These are phyloP conservation scores for Tephrocybe sp. DNA, from an alignment of 768 basidiomycete species.

Conservation along the genomic window DNA sequence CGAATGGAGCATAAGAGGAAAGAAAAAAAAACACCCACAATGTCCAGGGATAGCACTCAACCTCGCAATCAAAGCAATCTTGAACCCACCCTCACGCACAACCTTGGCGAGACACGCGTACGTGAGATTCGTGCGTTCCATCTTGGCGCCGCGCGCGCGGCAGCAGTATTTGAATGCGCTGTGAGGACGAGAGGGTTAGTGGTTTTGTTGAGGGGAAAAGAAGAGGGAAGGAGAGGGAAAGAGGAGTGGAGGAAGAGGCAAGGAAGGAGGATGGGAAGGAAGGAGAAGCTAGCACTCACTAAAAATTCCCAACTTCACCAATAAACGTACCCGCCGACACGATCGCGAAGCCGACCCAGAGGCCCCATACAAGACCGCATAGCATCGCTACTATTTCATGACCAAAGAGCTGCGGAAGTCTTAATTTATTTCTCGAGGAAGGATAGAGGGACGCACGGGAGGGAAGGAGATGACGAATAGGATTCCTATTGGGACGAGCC, in stretches of 20 bases:
- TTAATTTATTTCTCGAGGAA: conserved; percentile 1
- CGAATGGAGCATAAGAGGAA: not conserved
- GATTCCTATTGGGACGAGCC: conserved; percentile 77
- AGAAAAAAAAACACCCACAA: conserved; percentile 42
- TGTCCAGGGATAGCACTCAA: conserved; percentile 86
- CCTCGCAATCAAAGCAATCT: conserved; percentile 74
- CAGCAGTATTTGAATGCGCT: conserved; percentile 88
- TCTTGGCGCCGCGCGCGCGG: conserved; percentile 69
- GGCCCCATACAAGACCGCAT: conserved; percentile 89
- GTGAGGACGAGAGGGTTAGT: not conserved
- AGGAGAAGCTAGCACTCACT: conserved; percentile 43
- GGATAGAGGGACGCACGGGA: conserved; percentile 43
- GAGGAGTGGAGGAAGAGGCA: too few relatives aligned
- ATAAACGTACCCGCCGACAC: conserved; percentile 81
- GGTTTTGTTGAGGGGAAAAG: not conserved
- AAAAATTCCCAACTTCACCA: conserved; percentile 87
- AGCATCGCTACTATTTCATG: conserved; percentile 90
- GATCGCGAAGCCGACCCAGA: conserved; percentile 86
- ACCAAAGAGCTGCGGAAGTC: conserved; percentile 66
- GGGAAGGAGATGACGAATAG: conserved; percentile 88
- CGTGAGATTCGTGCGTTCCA: conserved; percentile 55
- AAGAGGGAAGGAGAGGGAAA: not conserved
- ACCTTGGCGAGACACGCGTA: conserved; percentile 67
- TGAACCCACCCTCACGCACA: conserved; percentile 88
- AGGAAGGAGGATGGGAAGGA: not conserved